Base-by-base conservation (phyloP, 257 asterid genomes). In the Nyctanthes arbortristis region DNA sequence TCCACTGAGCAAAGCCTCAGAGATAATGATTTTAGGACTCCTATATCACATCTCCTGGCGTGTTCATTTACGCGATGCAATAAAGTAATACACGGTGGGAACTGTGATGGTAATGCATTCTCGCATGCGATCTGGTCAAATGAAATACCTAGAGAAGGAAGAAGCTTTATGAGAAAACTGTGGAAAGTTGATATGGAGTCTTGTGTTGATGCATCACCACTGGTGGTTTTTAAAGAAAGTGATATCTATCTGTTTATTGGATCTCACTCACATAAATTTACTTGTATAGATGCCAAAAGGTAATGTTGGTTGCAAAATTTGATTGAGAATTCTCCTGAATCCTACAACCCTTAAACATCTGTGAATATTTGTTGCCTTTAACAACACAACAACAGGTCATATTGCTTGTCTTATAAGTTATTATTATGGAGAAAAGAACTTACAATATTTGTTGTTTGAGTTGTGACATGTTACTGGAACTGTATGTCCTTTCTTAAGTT, bases 151-250 rank as follows among this genome's bases (percentile, higher is more conserved):
- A 70, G 74, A 69, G 86, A 76, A 63, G 74, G 84, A 72, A 80
- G 70, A 71, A 80, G 81, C 70, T 78, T 69, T 72, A 69, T 93
- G 90, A 81, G 43, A 68, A 80, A 84, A 71, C 67, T 61, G 29
- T 93, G 97, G 98, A 87, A 87, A 85, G 82, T 87, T 55, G 72
- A 80, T 79, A 71, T 84, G 90, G 86, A 80, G 55, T 88, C 98
- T 73, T 93, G 98, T 79, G 92, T 93, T 71, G 98, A 93, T 77
- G 98, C 98, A 63, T 93, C 98, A 57, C 97, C 98, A 62, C 89
- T 93, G 60, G 67, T 91, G 77, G 87, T 93, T 79, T 77, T 77
- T 34, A 86, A 73, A 61, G 96, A 79, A 81, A 80, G 79, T 61
- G 72, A 80, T 64, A 60, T 78, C 29, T 85, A 65, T 74, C 43